These are phyloP conservation scores for Haplosporangium sp. DNA, from an alignment of 371 early-diverging fungal species.

Conservation along the genomic window DNA sequence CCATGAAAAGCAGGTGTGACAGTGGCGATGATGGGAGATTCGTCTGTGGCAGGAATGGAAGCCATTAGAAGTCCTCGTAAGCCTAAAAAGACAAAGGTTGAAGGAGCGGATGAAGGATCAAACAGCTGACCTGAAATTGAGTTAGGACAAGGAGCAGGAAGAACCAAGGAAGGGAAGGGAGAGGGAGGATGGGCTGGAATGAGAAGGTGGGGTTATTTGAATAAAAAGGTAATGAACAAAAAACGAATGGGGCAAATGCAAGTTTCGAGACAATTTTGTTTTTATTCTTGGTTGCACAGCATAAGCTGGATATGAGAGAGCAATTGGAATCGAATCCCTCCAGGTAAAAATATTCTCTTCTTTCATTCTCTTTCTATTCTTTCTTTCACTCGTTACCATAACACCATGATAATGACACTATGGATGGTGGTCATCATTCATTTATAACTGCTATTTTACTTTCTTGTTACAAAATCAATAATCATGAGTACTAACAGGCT, in stretches of 20 bases:
- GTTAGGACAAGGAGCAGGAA: neutral
- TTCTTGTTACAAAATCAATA: too few species aligned
- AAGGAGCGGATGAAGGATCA: neutral
- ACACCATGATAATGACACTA: too few species aligned
- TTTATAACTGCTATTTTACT: too few species aligned
- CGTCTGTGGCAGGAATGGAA: constrained; percentile 2
- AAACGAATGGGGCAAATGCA: neutral
- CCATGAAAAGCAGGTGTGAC: constrained; percentile 22
- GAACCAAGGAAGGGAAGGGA: neutral
- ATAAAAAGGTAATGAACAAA: neutral
- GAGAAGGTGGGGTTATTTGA: too few species aligned
- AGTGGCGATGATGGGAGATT: constrained; percentile 19
- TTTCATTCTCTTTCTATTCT: too few species aligned
- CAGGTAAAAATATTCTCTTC: too few species aligned
- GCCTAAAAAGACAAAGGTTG: neutral
- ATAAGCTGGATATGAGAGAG: too few species aligned
- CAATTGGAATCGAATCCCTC: too few species aligned
- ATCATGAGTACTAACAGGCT: too few species aligned
- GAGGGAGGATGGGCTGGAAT: too few species aligned
- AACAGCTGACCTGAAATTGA: neutral
- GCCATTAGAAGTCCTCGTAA: constrained; percentile 3
- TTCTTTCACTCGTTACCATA: too few species aligned
- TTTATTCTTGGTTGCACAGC: neutral
- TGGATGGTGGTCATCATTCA: too few species aligned
- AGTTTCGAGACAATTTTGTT: neutral